Evolutionary conservation across 2,329 filamentous ascomycete genomes (phyloP).

Genomic region (Ascochyta viciae-villosae): DNA sequence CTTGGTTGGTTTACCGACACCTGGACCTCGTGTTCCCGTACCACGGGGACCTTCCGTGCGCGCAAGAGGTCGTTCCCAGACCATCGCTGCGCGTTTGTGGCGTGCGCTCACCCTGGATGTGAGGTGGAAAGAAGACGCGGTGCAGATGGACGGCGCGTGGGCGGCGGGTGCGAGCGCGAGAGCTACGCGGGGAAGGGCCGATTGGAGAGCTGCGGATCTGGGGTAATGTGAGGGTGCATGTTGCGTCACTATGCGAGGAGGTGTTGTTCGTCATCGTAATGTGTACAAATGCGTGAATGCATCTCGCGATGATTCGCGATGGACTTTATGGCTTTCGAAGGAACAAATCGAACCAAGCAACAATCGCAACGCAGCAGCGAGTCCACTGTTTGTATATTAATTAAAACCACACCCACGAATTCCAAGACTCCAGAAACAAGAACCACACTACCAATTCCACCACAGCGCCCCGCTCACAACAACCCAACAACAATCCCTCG

Average conservation of each 20-base stretch:
- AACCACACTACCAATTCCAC: slow-evolving; percentile 49
- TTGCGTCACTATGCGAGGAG: not conserved
- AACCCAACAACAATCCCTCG: slow-evolving; percentile 50
- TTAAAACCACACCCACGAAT: too few relatives aligned
- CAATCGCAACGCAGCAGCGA: too few relatives aligned
- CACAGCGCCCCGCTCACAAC: slow-evolving; percentile 43
- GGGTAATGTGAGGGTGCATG: not conserved
- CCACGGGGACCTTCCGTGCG: slow-evolving; percentile 2
- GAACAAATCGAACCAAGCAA: too few relatives aligned
- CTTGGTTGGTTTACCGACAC: not conserved
- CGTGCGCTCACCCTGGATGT: slow-evolving; percentile 1
- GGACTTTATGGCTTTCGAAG: too few relatives aligned
- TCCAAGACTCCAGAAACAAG: too few relatives aligned
- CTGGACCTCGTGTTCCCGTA: not conserved
- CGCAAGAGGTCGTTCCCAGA: slow-evolving; percentile 2
- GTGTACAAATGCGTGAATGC: too few relatives aligned
- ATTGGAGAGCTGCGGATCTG: not conserved
- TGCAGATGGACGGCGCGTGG: not conserved
- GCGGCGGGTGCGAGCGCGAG: not conserved
- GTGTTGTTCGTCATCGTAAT: not conserved
- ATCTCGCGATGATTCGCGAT: too few relatives aligned
- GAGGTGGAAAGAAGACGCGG: slow-evolving; percentile 4
- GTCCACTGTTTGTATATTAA: too few relatives aligned
- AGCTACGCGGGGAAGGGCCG: not conserved
- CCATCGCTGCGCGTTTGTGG: not conserved